Percentiles rank a stretch among this genome's conserved stretches.
phyloP scores from a whole-genome alignment of 2,329 filamentous ascomycete genomes.

The Pseudodiploospora longispora region DNA sequence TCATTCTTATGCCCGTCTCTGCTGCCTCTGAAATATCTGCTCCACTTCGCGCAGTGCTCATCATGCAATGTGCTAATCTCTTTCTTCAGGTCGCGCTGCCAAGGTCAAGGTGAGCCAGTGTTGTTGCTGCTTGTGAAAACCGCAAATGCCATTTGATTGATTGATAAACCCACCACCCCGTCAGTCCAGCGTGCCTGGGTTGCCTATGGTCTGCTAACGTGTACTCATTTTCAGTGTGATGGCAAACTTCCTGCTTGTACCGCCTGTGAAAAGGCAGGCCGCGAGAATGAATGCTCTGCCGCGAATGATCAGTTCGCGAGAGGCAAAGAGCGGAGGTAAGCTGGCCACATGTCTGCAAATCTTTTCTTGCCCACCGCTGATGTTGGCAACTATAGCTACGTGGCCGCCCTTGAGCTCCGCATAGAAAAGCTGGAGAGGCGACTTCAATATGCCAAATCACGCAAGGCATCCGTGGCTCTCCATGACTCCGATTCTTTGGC shows the following conservation, averaged over 20 bases:
- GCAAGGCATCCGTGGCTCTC: conserved; percentile 62
- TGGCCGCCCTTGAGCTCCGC: conserved; percentile 85
- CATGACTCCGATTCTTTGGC: conserved; percentile 46
- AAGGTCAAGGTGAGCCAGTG: conserved; percentile 68
- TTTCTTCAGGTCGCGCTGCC: conserved; percentile 59
- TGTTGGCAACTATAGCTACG: conserved; percentile 52
- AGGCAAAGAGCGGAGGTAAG: conserved; percentile 82
- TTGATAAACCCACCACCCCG: neutral
- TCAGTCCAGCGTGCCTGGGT: neutral
- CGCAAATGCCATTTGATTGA: no score
- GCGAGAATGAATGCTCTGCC: conserved; percentile 79
- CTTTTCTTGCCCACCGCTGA: neutral
- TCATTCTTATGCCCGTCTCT: conserved; percentile 1
- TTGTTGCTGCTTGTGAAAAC: neutral
- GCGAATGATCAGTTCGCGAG: conserved; percentile 93
- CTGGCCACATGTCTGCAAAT: neutral
- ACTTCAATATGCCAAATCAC: conserved; percentile 60
- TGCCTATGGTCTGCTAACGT: neutral
- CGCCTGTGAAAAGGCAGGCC: conserved; percentile 86
- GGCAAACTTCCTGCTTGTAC: conserved; percentile 93
- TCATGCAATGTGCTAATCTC: conserved; percentile 2
- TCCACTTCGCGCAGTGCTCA: neutral
- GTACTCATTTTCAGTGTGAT: conserved; percentile 56
- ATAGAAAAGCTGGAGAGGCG: conserved; percentile 81
- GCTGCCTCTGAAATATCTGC: neutral